These are phyloP conservation scores for Trichoderma gamsii DNA, from an alignment of 495 filamentous ascomycete species.

Conservation along the genomic window DNA sequence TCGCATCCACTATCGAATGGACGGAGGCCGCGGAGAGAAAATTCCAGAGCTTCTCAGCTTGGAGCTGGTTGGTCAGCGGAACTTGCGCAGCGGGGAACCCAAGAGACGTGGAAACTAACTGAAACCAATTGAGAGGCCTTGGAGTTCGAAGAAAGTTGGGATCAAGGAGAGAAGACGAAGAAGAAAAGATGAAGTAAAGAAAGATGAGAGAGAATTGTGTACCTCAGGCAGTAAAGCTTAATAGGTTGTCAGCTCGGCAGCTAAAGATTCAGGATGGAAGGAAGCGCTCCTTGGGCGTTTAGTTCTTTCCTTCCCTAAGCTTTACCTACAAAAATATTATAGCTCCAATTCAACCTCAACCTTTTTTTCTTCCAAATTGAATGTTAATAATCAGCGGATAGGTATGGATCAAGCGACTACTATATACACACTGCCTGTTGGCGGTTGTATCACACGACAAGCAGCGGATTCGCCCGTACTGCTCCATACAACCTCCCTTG, in stretches of 20 bases:
- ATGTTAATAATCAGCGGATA: not conserved
- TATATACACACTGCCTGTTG: not conserved
- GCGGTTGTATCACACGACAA: too few species aligned
- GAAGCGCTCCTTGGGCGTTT: not conserved
- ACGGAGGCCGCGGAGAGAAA: conserved; percentile 13
- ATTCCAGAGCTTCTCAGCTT: not conserved
- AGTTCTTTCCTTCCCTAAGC: not conserved
- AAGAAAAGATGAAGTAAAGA: not conserved
- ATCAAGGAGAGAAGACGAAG: not conserved
- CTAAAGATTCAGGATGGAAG: not conserved
- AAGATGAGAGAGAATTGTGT: not conserved
- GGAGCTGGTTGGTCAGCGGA: conserved; percentile 8
- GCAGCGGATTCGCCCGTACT: not conserved
- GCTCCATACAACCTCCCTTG: not conserved
- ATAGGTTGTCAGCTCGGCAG: not conserved
- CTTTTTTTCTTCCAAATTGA: too few species aligned
- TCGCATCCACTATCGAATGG: not conserved
- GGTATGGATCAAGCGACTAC: not conserved
- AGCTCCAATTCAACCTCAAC: too few species aligned
- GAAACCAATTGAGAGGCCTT: not conserved
- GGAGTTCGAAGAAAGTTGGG: not conserved
- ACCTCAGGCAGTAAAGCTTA: not conserved
- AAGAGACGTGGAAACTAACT: not conserved
- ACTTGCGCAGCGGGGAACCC: conserved; percentile 6
- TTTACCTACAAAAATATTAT: not conserved